Conservation (phyloP, 2,329 filamentous ascomycete species). For the Didymosphaeria variabile region DNA sequence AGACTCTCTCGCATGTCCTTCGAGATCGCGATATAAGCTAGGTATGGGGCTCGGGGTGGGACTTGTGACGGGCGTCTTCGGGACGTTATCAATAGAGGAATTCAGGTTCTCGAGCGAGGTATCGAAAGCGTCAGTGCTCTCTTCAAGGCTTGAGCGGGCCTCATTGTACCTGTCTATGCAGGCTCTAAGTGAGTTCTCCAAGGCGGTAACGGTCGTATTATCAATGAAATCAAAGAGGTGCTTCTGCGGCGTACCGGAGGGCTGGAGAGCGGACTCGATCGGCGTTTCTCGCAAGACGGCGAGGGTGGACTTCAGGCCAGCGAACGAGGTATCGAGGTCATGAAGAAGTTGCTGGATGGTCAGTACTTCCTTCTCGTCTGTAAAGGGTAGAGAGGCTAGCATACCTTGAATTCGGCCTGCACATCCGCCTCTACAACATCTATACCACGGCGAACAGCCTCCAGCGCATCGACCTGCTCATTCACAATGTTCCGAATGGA, state of each 20-base stretch:
- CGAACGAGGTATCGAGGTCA: constrained; percentile 72
- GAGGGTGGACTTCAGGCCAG: constrained; percentile 72
- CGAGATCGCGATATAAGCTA: constrained; percentile 63
- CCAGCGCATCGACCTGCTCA: constrained; percentile 55
- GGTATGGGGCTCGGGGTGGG: constrained; percentile 54
- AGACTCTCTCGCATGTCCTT: constrained; percentile 81
- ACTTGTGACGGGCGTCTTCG: constrained; percentile 37
- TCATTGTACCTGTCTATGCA: constrained; percentile 77
- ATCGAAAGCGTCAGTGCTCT: constrained; percentile 73
- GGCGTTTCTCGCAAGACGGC: constrained; percentile 68
- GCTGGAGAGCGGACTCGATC: constrained; percentile 71
- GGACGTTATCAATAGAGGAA: constrained; percentile 46
- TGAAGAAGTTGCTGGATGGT: constrained; percentile 62
- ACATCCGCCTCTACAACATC: constrained; percentile 53
- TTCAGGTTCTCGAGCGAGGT: constrained; percentile 66
- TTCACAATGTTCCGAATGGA: constrained; percentile 54
- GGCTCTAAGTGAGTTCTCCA: constrained; percentile 72
- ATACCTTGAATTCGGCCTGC: constrained; percentile 55
- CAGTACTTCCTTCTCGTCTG: constrained; percentile 8
- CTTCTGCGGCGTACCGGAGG: constrained; percentile 59
- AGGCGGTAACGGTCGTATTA: constrained; percentile 71
- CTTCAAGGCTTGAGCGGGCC: constrained; percentile 66
- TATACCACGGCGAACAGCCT: constrained; percentile 55
- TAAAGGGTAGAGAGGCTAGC: neutral
- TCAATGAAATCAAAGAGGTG: constrained; percentile 80